Percentiles rank a stretch among this genome's conserved stretches.
These are phyloP conservation scores for Pseudohyphozyma bogoriensis DNA, from an alignment of 768 basidiomycete genomes.

Conservation along the genomic window DNA sequence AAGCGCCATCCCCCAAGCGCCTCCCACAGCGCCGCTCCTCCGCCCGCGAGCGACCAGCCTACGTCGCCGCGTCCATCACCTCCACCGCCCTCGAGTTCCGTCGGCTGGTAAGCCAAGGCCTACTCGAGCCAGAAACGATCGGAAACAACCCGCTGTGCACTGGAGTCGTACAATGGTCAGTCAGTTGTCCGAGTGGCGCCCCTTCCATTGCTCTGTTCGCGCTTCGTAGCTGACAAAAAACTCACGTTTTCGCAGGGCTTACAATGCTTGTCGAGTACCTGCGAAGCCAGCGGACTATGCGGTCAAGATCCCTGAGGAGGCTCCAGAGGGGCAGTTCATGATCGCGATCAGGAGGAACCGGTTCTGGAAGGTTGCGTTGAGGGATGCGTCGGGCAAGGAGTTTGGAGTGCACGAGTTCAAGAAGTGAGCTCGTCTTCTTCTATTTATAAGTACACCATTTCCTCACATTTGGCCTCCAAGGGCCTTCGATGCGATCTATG, in stretches of 20 bases:
- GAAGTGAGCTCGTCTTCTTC: conserved; percentile 39
- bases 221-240: background rate
- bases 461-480: background rate
- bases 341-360: conserved; percentile 80
- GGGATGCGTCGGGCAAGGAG: conserved; percentile 46
- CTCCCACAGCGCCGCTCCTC: background rate
- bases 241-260: conserved; percentile 43
- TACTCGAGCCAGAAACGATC: conserved; percentile 64
- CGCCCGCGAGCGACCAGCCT: conserved; percentile 43
- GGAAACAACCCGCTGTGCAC: conserved; percentile 52
- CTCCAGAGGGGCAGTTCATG: conserved; percentile 66
- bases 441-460: no score
- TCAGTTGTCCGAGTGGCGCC: background rate
- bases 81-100: conserved; percentile 81
- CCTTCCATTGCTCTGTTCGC: background rate
- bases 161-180: conserved; percentile 79
- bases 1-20: conserved; percentile 18
- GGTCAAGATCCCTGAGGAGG: conserved; percentile 54
- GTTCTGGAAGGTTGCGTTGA: conserved; percentile 70
- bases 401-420: conserved; percentile 70
- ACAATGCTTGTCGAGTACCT: conserved; percentile 84
- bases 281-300: conserved; percentile 72
- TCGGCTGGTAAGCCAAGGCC: conserved; percentile 47
- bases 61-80: conserved; percentile 68
- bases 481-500: conserved; percentile 11